Evolutionary conservation across 345 rosid species (phyloP).

Genomic region (Eucalyptus camaldulensis): DNA sequence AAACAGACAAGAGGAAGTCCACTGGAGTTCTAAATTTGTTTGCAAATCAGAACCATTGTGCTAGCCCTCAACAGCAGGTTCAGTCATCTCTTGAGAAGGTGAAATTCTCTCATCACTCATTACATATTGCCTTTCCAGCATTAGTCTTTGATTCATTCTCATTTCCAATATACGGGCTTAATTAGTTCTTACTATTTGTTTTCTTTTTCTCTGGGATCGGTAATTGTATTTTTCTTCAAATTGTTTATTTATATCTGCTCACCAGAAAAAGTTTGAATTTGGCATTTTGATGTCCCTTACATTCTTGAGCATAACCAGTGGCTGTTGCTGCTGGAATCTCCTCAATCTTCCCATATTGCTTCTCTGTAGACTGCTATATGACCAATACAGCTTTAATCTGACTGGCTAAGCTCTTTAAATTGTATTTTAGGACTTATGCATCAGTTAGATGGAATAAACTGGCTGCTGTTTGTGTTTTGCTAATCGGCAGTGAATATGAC

Average conservation of each 20-base stretch:
- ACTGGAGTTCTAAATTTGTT: constrained; percentile 40
- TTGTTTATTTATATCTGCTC: background rate
- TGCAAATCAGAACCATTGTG: constrained; percentile 52
- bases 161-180: background rate
- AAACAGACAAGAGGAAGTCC: constrained; percentile 66
- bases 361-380: background rate
- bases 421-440: background rate
- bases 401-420: background rate
- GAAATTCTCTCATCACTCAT: background rate
- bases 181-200: background rate
- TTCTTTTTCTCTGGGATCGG: background rate
- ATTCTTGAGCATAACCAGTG: background rate
- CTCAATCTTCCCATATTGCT: background rate
- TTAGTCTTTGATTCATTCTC: background rate
- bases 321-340: background rate
- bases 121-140: background rate
- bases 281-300: background rate
- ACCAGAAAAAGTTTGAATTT: background rate
- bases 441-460: background rate
- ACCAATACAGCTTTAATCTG: background rate
- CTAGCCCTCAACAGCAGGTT: constrained; percentile 65
- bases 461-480: background rate
- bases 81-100: constrained; percentile 76
- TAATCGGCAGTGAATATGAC: background rate
- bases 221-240: background rate